Evolutionary conservation across 2,329 filamentous ascomycete species (phyloP).

Genomic region (Fonsecaea nubica): DNA sequence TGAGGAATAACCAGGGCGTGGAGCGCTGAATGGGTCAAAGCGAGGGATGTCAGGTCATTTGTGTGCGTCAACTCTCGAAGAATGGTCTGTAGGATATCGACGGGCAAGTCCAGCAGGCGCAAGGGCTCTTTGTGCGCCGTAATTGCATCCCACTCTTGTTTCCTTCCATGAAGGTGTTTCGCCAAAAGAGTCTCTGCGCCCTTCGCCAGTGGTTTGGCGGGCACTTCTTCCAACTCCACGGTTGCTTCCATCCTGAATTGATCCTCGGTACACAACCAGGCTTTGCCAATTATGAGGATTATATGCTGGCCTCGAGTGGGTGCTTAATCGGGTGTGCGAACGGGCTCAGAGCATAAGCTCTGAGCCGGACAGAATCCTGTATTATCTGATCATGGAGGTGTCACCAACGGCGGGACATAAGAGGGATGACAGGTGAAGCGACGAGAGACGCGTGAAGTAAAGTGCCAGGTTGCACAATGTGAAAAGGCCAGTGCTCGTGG

Average conservation of each 20-base stretch:
- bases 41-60: conserved; percentile 79
- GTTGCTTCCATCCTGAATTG: conserved; percentile 27
- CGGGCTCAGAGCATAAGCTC: conserved; percentile 35
- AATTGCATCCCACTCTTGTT: conserved; percentile 38
- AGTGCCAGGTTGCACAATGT: conserved; percentile 24
- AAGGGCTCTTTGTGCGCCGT: conserved; percentile 62
- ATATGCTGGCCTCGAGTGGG: neutral
- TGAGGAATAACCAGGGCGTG: conserved; percentile 76
- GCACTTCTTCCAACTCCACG: conserved; percentile 21
- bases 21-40: conserved; percentile 77
- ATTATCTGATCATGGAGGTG: conserved; percentile 34
- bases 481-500: neutral
- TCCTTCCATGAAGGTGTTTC: conserved; percentile 38
- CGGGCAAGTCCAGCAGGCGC: conserved; percentile 73
- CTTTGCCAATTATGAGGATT: neutral
- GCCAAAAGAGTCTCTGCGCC: conserved; percentile 29
- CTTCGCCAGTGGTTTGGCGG: conserved; percentile 16
- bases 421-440: conserved; percentile 20
- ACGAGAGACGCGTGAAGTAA: conserved; percentile 19
- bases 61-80: conserved; percentile 82
- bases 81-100: conserved; percentile 79
- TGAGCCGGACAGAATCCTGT: conserved; percentile 27
- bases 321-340: neutral
- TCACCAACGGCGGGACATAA: conserved; percentile 17
- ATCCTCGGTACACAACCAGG: neutral